Evolutionary conservation across 108 stramenopile genomes (phyloP), one percentile per base, ranked within the genome.

Genomic region (Nitzschia sp.): DNA sequence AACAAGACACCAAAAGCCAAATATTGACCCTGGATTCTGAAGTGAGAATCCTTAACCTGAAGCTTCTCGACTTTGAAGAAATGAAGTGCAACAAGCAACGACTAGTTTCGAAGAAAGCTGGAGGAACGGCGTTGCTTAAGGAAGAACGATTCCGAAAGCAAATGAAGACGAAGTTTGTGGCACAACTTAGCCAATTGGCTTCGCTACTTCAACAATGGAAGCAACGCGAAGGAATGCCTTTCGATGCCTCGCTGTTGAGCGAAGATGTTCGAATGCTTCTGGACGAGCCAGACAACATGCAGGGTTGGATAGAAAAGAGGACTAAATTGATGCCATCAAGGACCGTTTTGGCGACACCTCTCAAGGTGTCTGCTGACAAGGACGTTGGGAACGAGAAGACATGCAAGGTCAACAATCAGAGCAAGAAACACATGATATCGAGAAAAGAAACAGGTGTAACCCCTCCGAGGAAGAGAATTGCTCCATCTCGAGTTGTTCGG

Each of bases 121-220:
- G 83, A 48, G 85, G 88, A 50, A 24, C 53, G 39, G 60, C 53
- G 8, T 44, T 64, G 2, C 67, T 91, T 9, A 87, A 86, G 54
- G 90, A 94, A 64, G 93, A 89, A 66, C 73, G 82, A 11, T 91
- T 81, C 63, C 74, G 93, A 24, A 91, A 88, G 53, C 88, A 94
- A 57, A 94, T 91, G 87, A 80, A 91, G 72, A 43, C 65, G 7
- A 94, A 85, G 65, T 90, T 91, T 64, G 63, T 73, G 10, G 43
- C 83, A 2, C 88, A 91, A 63, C 79, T 91, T 29, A 82, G 80
- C 29, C 72, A 81, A 41, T 78, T 94, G 8, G 63, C 77, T 7
- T 56, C 68, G 24, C 51, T 81, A 11, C 80, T 91, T 24, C 68
- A 78, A 55, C 63, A 67, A 29, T 94, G 93, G 93, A 74, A 83